Evolutionary conservation across 2,329 filamentous ascomycete species (phyloP), one percentile per base, ranked within the genome.

Genomic region (Chrysosporium queenslandicum): DNA sequence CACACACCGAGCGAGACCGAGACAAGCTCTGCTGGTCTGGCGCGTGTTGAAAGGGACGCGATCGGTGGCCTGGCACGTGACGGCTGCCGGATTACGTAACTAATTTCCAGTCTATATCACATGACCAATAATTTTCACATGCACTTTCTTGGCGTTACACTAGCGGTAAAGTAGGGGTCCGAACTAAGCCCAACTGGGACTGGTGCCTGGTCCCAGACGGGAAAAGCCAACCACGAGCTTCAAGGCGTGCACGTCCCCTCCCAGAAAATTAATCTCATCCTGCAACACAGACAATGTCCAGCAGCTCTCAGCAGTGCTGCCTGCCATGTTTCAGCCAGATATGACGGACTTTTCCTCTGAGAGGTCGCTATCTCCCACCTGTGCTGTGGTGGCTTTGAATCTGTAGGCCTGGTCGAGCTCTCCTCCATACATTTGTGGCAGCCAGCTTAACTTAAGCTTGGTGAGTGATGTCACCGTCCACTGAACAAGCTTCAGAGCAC

Each of bases 151-250:
- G 43, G 43, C 43, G 12, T 16, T 16, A 25, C 6, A 4, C 25
- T 45, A 12, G 18, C 27, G n/a, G n/a, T n/a, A n/a, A n/a, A n/a
- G n/a, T n/a, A n/a, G n/a, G n/a, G n/a, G n/a, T n/a, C n/a, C n/a
- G n/a, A n/a, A 29, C 49, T 51, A 51, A 16, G 9, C 49, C 30
- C 7, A 37, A 51, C 14, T n/a, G 16, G 20, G 40, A 27, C 8
- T 18, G 23, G 30, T 45, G 39, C 40, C 36, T 20, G 23, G 27
- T 32, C 14, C 27, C n/a, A 48, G 14, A 27, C 6, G 18, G 34
- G 40, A 49, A 53, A 41, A 43, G 51, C 54, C 54, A 55, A 55
- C 50, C 54, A 55, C 54, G 47, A 43, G 54, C 34, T 46, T 9
- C 20, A n/a, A 27, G 46, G 39, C 5, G 42, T 53, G 54, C 54